A percentile compares a stretch with the other conserved stretches of the same genome.
These are phyloP conservation scores for Arctium minus DNA, from an alignment of 129 eudicot species.

Conservation along the genomic window DNA sequence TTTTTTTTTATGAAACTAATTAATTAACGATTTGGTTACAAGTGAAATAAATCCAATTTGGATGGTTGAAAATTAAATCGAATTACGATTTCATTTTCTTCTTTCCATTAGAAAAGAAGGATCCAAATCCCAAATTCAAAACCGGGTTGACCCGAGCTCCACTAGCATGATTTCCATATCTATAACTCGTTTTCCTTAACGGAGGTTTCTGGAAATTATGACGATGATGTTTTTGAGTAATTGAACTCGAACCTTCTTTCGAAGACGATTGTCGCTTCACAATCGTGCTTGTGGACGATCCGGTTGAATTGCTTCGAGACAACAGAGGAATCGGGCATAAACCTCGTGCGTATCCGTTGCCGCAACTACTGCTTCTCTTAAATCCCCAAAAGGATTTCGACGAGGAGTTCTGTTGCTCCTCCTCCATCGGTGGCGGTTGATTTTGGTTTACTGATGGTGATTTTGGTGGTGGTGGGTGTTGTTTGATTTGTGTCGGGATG, in stretches of 20 bases:
- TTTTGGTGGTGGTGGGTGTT: neutral
- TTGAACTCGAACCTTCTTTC: constrained; percentile 18
- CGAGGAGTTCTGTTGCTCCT: constrained; percentile 19
- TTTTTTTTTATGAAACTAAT: neutral
- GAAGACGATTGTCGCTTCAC: constrained; percentile 40
- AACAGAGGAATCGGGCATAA: constrained; percentile 72
- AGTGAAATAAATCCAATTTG: neutral
- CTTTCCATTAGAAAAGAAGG: constrained; percentile 61
- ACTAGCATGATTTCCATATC: constrained; percentile 17
- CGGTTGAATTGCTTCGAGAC: constrained; percentile 81
- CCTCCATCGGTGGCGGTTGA: constrained; percentile 8
- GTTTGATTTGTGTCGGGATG: constrained; percentile 24
- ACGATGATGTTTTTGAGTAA: constrained; percentile 32
- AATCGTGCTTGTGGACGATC: constrained; percentile 49
- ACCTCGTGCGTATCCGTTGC: constrained; percentile 60
- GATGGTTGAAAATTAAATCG: neutral
- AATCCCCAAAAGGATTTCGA: constrained; percentile 73
- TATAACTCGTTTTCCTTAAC: constrained; percentile 44
- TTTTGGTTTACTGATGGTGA: neutral
- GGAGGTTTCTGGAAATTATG: constrained; percentile 62
- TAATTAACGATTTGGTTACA: neutral
- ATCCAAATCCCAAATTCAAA: constrained; percentile 74
- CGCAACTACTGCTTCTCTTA: constrained; percentile 77
- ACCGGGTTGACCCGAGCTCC: constrained; percentile 57
- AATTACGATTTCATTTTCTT: constrained; percentile 51